Percentiles rank a stretch among this genome's conserved stretches.
These are phyloP conservation scores for Penicillium cosmopolitanum DNA, from an alignment of 495 filamentous ascomycete species.

Conservation along the genomic window DNA sequence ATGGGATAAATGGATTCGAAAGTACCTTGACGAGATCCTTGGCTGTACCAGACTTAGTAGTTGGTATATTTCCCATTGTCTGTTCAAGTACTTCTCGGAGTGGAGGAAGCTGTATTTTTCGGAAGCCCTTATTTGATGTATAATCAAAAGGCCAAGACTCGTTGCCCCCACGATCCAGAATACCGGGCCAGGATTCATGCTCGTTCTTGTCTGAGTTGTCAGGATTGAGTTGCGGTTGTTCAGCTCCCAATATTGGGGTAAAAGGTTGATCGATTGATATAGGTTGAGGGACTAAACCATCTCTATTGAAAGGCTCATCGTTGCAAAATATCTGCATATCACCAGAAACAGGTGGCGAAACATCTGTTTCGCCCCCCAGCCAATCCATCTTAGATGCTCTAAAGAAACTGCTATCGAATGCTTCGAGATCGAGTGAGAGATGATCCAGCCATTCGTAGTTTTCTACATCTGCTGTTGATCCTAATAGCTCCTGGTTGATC, in stretches of 20 bases:
- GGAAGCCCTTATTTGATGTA: not conserved
- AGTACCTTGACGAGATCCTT: not conserved
- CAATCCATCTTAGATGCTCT: conserved; percentile 5
- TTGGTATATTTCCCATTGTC: not conserved
- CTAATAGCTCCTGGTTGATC: not conserved
- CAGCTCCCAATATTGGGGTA: not conserved
- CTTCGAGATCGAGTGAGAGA: not conserved
- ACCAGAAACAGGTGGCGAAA: not conserved
- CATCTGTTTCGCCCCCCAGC: not conserved
- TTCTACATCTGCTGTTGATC: not conserved
- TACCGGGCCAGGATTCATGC: not conserved
- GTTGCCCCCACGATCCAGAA: conserved; percentile 1
- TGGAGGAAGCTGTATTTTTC: not conserved
- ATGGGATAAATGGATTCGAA: not conserved
- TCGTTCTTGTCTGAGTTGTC: not conserved
- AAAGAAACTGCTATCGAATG: not conserved
- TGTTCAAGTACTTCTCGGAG: not conserved
- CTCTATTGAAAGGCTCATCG: not conserved
- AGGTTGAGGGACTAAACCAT: not conserved
- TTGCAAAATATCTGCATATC: not conserved
- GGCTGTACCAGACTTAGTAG: not conserved
- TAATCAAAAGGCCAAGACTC: conserved; percentile 3
- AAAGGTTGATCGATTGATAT: not conserved
- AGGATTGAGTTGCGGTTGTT: not conserved
- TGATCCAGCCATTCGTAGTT: not conserved